Evolutionary conservation across 2,329 filamentous ascomycete genomes (phyloP), one percentile per base, ranked within the genome.

Genomic region (Cladophialophora immunda): DNA sequence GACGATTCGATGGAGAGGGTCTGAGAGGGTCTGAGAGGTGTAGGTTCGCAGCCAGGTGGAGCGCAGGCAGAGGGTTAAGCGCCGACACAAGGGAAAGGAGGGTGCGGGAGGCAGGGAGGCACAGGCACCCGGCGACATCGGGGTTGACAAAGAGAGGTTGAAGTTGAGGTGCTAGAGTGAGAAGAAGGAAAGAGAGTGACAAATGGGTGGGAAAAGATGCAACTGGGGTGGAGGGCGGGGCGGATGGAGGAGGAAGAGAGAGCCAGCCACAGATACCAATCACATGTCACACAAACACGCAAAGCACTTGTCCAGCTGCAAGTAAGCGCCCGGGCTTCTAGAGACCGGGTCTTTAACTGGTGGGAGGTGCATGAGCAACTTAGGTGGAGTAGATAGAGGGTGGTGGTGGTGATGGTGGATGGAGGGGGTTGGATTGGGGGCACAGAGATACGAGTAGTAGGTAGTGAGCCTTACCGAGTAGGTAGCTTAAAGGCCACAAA

Each of bases 61-160:
- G n/a, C 19, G 27, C n/a, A 41, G n/a, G 27, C 27, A 60, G 45
- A 41, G 41, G 29, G 47, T 60, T 70, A 70, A 66, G 68, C 68
- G 68, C 68, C 68, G 68, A 70, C 56, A 41, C 41, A 60, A 52
- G 58, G 62, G 65, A 66, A 64, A 53, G 64, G 66, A 68, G 56
- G 68, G 61, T 70, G 68, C 64, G 68, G 68, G 47, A 22, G 52
- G 38, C 41, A 56, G 55, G 56, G 59, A 38, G 54, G 36, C 27
- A 55, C 30, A 55, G 27, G 52, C 27, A 55, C 52, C 52, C 27
- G 32, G 19, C 22, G 53, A 30, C 17, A 56, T 36, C 36, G 56
- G 47, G 13, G 25, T 17, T 53, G 29, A 50, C 38, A 8, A 22
- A 5, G 5, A 19, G 38, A 45, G 36, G 36, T 41, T n/a, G n/a